A percentile compares a stretch with the other conserved stretches of the same genome.
Evolutionary conservation across 108 stramenopile genomes (phyloP).

Genomic region (Nitzschia inconspicua): DNA sequence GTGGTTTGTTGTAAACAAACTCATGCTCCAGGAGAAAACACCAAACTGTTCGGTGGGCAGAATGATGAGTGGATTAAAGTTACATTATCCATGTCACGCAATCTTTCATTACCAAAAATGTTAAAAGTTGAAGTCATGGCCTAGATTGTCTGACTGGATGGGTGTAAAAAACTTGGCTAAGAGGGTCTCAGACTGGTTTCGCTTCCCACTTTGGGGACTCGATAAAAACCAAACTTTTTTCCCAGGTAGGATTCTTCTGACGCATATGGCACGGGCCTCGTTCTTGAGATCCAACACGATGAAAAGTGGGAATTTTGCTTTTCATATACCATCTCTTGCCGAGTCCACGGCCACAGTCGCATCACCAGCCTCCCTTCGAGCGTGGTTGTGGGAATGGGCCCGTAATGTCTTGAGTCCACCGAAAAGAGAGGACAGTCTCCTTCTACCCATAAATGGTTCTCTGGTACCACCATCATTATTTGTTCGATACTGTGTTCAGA

Average conservation of each 20-base stretch:
- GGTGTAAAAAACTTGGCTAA: no score
- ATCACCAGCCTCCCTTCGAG: conserved; percentile 68
- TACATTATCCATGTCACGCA: no score
- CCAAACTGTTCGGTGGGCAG: no score
- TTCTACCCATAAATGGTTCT: conserved; percentile 90
- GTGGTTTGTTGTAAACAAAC: no score
- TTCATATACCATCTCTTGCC: conserved; percentile 7
- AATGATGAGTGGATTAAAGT: no score
- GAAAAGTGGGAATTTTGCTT: conserved; percentile 2
- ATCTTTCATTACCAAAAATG: no score
- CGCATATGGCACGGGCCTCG: conserved; percentile 34
- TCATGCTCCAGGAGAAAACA: no score
- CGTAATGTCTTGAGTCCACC: conserved; percentile 88
- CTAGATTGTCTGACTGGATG: no score
- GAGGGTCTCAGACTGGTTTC: no score
- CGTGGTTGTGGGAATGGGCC: conserved; percentile 73
- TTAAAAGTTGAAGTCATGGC: no score
- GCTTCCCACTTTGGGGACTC: no score
- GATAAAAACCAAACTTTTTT: conserved; percentile 23
- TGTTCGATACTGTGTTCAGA: not conserved
- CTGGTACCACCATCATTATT: conserved; percentile 52
- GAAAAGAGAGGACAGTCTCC: conserved; percentile 92
- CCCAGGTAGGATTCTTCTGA: conserved; percentile 23
- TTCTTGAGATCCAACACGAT: conserved; percentile 2
- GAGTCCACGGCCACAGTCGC: conserved; percentile 70